These are phyloP conservation scores for Trichothecium sympodiale DNA, from an alignment of 2,329 filamentous ascomycete genomes.

Conservation along the genomic window DNA sequence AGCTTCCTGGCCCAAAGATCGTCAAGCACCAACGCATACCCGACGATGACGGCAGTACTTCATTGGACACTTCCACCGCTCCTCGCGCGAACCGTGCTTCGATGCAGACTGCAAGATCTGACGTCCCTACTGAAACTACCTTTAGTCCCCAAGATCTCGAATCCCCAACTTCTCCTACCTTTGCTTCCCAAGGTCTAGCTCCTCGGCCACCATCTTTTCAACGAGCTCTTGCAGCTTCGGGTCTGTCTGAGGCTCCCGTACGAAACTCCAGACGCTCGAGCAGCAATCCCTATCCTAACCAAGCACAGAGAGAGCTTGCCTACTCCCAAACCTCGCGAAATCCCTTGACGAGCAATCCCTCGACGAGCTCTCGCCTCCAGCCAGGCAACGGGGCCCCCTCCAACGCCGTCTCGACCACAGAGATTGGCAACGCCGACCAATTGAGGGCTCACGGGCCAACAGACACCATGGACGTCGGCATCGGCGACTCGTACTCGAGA, in stretches of 20 bases:
- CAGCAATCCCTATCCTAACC: constrained; percentile 14
- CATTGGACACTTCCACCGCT: constrained; percentile 16
- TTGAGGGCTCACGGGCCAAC: not conserved
- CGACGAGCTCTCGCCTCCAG: constrained; percentile 44
- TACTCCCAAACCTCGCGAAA: constrained; percentile 48
- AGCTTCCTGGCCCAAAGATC: constrained; percentile 39
- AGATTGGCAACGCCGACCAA: not conserved
- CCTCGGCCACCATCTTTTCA: constrained; percentile 48
- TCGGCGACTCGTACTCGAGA: not conserved
- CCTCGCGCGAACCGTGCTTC: constrained; percentile 31
- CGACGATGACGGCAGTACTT: constrained; percentile 9
- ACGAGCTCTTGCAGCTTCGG: constrained; percentile 15
- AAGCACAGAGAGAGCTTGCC: constrained; percentile 26
- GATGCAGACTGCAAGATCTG: constrained; percentile 42
- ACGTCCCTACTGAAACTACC: constrained; percentile 46
- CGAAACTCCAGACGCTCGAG: constrained; percentile 30
- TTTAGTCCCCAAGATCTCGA: constrained; percentile 39
- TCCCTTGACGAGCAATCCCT: too few relatives aligned
- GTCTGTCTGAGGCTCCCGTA: constrained; percentile 20
- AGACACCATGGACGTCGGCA: constrained; percentile 1
- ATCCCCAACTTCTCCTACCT: constrained; percentile 41
- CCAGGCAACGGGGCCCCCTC: constrained; percentile 16
- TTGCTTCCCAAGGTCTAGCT: constrained; percentile 40
- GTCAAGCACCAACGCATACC: constrained; percentile 26
- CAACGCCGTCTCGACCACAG: too few relatives aligned